A percentile compares a stretch with the other conserved stretches of the same genome.
These are phyloP conservation scores for Blastocystis sp. DNA, from an alignment of 352 stramenopile genomes.

Conservation along the genomic window DNA sequence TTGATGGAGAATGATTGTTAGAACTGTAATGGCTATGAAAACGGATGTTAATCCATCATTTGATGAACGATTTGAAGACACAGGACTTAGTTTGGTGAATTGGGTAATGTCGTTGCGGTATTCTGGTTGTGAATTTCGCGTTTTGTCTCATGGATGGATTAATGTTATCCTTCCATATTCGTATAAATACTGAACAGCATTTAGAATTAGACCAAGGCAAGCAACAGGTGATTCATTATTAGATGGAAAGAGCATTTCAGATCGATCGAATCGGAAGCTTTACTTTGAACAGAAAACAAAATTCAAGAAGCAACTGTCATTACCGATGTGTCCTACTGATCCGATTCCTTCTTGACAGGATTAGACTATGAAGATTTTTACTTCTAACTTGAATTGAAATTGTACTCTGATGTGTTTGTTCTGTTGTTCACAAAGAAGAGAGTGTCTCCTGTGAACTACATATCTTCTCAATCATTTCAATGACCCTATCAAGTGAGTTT, in stretches of 20 bases:
- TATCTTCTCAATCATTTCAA: no score
- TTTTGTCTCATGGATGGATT: constrained; percentile 8
- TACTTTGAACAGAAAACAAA: background rate
- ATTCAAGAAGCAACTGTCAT: background rate
- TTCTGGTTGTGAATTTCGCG: background rate
- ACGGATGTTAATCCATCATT: background rate
- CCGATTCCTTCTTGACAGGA: no score
- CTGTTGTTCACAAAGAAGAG: background rate
- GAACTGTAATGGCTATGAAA: background rate
- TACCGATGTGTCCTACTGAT: no score
- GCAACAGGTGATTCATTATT: no score
- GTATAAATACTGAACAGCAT: background rate
- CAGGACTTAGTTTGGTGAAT: background rate
- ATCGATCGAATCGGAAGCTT: background rate
- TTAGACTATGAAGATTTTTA: no score
- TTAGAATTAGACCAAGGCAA: background rate
- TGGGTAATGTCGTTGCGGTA: constrained; percentile 4
- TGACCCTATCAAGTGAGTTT: no score
- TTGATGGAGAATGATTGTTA: background rate
- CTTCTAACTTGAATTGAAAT: constrained; percentile 11
- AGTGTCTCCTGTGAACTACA: no score
- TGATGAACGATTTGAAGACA: background rate
- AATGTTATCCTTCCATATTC: background rate
- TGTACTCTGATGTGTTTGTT: background rate
- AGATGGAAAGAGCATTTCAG: no score